Evolutionary conservation across 148 eudicot genomes (phyloP), one percentile per base, ranked within the genome.

Genomic region (Vaccinium darrowii): DNA sequence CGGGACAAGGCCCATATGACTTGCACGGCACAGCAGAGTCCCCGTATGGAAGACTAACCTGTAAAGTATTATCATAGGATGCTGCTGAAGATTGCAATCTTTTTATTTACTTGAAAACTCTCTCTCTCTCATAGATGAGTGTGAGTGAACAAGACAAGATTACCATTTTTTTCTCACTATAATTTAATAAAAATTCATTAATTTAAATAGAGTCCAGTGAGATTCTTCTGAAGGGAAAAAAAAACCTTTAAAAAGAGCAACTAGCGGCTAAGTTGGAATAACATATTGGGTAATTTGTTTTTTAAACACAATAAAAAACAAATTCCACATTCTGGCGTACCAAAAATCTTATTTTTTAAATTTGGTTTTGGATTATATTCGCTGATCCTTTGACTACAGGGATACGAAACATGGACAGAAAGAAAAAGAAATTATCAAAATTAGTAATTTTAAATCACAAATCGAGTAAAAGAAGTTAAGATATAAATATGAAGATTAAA

Each of bases 21-120:
- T 5, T 43, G 47, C 47, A 43, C 6, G 47, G 0, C 6, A 43
- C 47, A 43, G 6, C 6, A 43, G 6, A 43, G 47, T 43, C 47
- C 47, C 47, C 47, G 7, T 4, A 43, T 43, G 39, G 27, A 50
- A 50, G 33, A 19, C 80, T 23, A 25, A 51, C 27, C 39, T 27
- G 2, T 52, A 8, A 53, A 18, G 16, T n/a, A 79, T 79, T 79
- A 15, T 14, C 18, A 79, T 25, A 79, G 54, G 63, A 9, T 53
- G 43, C 81, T 54, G 49, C 81, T 25, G 21, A 81, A 81, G 75
- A 81, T 81, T 81, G 56, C 7, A 53, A 63, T 65, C 57, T 81
- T 63, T 81, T 50, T 81, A 7, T 3, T 47, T 81, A 16, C 12
- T 65, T 81, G n/a, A 14, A 58, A 36, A 33, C 15, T 62, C 51